These are phyloP conservation scores for Flaveria sonorensis DNA, from an alignment of 129 eudicot species.

Conservation along the genomic window DNA sequence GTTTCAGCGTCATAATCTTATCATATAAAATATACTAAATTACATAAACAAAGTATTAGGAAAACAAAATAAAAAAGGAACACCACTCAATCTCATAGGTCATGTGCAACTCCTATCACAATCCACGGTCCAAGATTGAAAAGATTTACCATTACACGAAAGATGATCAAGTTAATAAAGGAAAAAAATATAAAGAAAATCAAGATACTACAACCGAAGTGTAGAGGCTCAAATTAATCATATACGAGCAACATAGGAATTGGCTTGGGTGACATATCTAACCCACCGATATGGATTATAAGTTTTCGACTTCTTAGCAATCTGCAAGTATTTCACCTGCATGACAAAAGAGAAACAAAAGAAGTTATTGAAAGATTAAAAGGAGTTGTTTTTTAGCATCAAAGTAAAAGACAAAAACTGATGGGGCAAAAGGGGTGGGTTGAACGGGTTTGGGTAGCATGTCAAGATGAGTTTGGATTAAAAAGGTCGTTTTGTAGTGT, in stretches of 20 bases:
- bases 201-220: background rate
- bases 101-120: conserved; percentile 22
- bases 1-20: too few relatives aligned
- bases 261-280: conserved; percentile 91
- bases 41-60: too few relatives aligned
- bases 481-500: background rate
- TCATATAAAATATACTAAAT: background rate
- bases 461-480: background rate
- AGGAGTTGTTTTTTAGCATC: background rate
- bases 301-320: conserved; percentile 76
- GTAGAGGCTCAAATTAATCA: conserved; percentile 33
- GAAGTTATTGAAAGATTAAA: background rate
- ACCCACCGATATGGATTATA: conserved; percentile 94
- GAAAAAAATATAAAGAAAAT: conserved; percentile 1
- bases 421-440: background rate
- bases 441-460: background rate
- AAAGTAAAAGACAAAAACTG: background rate
- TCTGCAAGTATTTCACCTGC: conserved; percentile 91
- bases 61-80: too few relatives aligned
- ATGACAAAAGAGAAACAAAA: conserved; percentile 6
- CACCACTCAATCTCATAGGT: background rate
- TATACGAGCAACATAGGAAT: conserved; percentile 93
- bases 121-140: conserved; percentile 5
- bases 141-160: conserved; percentile 1
- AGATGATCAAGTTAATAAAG: background rate